Evolutionary conservation across 495 filamentous ascomycete species (phyloP).

Genomic region (Penicillium soppii): DNA sequence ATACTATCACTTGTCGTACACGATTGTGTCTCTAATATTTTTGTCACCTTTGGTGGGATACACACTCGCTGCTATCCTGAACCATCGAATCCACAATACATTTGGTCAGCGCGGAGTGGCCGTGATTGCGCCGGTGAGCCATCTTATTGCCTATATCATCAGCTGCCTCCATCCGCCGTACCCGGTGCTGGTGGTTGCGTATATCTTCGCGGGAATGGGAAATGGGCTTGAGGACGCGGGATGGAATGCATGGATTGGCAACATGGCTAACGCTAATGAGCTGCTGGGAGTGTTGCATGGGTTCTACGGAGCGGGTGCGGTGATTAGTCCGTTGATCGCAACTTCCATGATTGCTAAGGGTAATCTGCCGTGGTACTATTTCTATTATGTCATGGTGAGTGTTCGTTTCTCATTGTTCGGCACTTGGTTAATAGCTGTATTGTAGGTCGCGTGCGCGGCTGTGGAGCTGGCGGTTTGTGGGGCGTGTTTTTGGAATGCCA

Average conservation of each 20-base stretch:
- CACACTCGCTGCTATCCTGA: conserved; percentile 54
- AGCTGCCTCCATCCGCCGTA: conserved; percentile 60
- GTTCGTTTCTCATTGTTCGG: neutral
- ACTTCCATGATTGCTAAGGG: conserved; percentile 55
- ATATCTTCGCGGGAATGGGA: conserved; percentile 60
- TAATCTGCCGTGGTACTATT: conserved; percentile 53
- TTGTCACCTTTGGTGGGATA: conserved; percentile 62
- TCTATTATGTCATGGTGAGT: conserved; percentile 62
- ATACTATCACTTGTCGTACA: conserved; percentile 59
- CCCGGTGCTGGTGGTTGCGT: conserved; percentile 56
- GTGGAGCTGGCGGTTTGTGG: conserved; percentile 57
- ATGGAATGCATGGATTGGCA: conserved; percentile 67
- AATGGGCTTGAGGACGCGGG: conserved; percentile 62
- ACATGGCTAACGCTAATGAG: conserved; percentile 62
- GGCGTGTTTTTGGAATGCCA: conserved; percentile 67
- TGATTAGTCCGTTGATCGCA: conserved; percentile 55
- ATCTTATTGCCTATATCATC: conserved; percentile 62
- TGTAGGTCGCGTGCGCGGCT: conserved; percentile 61
- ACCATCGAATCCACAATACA: conserved; percentile 54
- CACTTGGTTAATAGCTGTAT: neutral
- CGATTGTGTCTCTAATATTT: conserved; percentile 62
- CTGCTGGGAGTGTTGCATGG: conserved; percentile 58
- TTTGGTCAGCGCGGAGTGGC: conserved; percentile 77
- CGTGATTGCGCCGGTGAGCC: conserved; percentile 60
- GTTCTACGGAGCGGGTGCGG: conserved; percentile 57